Conservation (phyloP, 106 monocot genomes). For the Dactylorhiza incarnata region DNA sequence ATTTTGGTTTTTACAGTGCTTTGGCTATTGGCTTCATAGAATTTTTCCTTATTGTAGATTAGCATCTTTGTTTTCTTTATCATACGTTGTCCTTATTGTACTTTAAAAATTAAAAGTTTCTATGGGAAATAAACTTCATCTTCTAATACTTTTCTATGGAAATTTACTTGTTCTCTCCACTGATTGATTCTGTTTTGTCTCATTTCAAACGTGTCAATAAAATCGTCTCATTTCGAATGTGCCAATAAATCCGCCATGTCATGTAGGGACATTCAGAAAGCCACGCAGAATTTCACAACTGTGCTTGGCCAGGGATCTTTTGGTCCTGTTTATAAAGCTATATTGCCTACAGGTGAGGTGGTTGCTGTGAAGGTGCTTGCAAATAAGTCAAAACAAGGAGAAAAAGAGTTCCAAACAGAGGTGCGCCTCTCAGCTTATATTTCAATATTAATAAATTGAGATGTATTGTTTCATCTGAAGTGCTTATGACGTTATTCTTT, state of each 20-base stretch:
- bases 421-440: conserved; percentile 18
- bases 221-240: neutral
- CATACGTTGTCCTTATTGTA: neutral
- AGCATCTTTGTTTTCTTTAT: neutral
- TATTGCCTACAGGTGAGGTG: conserved; percentile 53
- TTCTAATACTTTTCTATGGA: neutral
- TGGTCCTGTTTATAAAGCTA: conserved; percentile 89
- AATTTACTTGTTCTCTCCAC: neutral
- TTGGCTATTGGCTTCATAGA: neutral
- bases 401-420: conserved; percentile 95
- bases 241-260: neutral
- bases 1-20: neutral
- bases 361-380: conserved; percentile 95
- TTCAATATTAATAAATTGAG: neutral
- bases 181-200: no score
- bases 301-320: conserved; percentile 89
- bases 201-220: no score
- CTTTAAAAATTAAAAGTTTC: neutral
- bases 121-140: neutral
- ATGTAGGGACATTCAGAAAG: conserved; percentile 83
- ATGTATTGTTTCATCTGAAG: neutral
- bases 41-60: neutral
- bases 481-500: neutral
- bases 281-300: conserved; percentile 85
- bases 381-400: conserved; percentile 80